A percentile compares a stretch with the other conserved stretches of the same genome.
Evolutionary conservation across 1,284 basidiomycete species (phyloP).

Genomic region (Volvariella volvacea): DNA sequence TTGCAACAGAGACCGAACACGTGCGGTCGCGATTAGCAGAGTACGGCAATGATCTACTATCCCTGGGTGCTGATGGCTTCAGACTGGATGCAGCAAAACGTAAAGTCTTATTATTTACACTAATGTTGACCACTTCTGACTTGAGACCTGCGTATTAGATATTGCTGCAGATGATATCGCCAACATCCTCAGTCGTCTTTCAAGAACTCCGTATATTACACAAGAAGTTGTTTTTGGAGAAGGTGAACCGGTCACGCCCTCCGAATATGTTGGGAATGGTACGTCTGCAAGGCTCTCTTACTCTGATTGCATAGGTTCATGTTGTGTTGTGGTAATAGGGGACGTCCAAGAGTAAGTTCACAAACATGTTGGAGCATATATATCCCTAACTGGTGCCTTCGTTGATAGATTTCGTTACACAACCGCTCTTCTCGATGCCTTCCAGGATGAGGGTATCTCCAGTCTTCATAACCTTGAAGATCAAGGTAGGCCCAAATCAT

Average conservation of each 20-base stretch:
- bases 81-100: slow-evolving; percentile 65
- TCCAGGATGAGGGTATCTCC: slow-evolving; percentile 44
- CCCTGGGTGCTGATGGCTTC: slow-evolving; percentile 58
- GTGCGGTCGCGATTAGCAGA: slow-evolving; percentile 45
- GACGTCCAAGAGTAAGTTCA: slow-evolving; percentile 56
- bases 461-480: slow-evolving; percentile 49
- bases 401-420: slow-evolving; percentile 56
- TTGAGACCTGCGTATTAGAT: slow-evolving; percentile 36
- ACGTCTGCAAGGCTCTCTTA: slow-evolving; percentile 9
- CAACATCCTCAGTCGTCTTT: slow-evolving; percentile 44
- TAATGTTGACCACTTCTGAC: slow-evolving; percentile 24
- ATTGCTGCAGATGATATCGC: slow-evolving; percentile 45
- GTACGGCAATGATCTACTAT: slow-evolving; percentile 56
- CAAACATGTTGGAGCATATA: neutral
- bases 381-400: neutral
- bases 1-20: slow-evolving; percentile 56
- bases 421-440: slow-evolving; percentile 41
- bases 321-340: slow-evolving; percentile 22
- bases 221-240: slow-evolving; percentile 54
- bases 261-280: slow-evolving; percentile 50
- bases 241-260: slow-evolving; percentile 47
- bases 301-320: neutral
- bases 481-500: slow-evolving; percentile 27
- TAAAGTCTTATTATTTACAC: slow-evolving; percentile 22
- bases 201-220: slow-evolving; percentile 40